These are phyloP conservation scores for Myxozyma sirexii DNA, from an alignment of 805 yeast genomes.

Conservation along the genomic window DNA sequence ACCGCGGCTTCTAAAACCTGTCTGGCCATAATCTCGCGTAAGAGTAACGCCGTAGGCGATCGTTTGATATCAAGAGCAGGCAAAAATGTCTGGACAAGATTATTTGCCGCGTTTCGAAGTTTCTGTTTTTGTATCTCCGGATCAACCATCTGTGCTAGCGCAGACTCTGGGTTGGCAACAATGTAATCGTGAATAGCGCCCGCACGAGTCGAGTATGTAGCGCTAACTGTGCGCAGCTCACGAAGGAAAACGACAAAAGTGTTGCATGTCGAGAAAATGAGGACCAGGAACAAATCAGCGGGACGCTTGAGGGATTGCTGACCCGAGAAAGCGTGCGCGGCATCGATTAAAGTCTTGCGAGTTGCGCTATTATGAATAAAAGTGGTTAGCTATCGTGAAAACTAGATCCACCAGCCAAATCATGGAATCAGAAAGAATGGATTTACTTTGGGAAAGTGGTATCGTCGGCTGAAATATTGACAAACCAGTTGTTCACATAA, in stretches of 20 bases:
- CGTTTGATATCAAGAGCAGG: slow-evolving; percentile 30
- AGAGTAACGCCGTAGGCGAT: slow-evolving; percentile 30
- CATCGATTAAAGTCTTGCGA: slow-evolving; percentile 45
- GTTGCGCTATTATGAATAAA: slow-evolving; percentile 21
- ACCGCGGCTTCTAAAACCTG: slow-evolving; percentile 30
- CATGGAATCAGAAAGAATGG: background rate
- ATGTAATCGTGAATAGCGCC: slow-evolving; percentile 33
- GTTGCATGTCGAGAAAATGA: slow-evolving; percentile 33
- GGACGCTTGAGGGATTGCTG: slow-evolving; percentile 32
- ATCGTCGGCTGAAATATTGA: slow-evolving; percentile 17
- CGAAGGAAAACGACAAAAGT: slow-evolving; percentile 34
- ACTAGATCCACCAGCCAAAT: background rate
- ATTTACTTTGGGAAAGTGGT: slow-evolving; percentile 18
- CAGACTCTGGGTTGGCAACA: slow-evolving; percentile 35
- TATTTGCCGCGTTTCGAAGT: slow-evolving; percentile 33
- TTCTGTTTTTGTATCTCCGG: slow-evolving; percentile 31
- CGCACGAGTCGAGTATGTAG: slow-evolving; percentile 21
- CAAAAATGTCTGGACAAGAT: slow-evolving; percentile 33
- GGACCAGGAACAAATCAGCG: slow-evolving; percentile 30
- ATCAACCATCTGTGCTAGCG: slow-evolving; percentile 36
- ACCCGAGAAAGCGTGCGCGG: slow-evolving; percentile 25
- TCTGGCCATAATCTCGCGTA: slow-evolving; percentile 32
- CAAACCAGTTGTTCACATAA: slow-evolving; percentile 28
- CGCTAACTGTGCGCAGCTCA: slow-evolving; percentile 29
- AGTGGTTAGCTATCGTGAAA: background rate